Conservation (phyloP, 176 grass and related monocot species). For the Oryza meyeriana region DNA sequence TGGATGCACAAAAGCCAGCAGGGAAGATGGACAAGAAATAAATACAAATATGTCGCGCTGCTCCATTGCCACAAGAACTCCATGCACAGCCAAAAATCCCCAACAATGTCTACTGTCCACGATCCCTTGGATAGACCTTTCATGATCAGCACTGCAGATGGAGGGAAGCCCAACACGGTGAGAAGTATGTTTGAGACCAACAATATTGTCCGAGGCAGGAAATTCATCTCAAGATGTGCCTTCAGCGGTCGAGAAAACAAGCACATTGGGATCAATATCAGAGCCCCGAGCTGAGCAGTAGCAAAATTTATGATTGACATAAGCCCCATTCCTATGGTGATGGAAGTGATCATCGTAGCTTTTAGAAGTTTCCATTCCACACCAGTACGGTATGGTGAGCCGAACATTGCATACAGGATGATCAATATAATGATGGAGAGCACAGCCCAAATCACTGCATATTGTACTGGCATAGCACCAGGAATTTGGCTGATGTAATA, state of each 20-base stretch:
- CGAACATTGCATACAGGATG: conserved; percentile 49
- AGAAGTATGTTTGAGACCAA: conserved; percentile 54
- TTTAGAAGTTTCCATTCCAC: conserved; percentile 86
- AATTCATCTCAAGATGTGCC: conserved; percentile 33
- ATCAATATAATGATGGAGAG: conserved; percentile 46
- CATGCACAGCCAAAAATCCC: conserved; percentile 75
- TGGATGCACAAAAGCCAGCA: conserved; percentile 83
- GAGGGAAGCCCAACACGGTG: conserved; percentile 62
- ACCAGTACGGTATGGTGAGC: conserved; percentile 52
- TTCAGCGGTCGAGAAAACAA: conserved; percentile 56
- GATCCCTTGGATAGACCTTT: conserved; percentile 45
- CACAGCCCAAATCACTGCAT: conserved; percentile 55
- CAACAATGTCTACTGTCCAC: conserved; percentile 34
- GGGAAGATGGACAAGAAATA: conserved; percentile 77
- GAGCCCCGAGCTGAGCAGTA: conserved; percentile 78
- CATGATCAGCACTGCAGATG: conserved; percentile 43
- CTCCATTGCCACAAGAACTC: conserved; percentile 89
- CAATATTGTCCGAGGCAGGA: conserved; percentile 27
- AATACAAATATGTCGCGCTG: conserved; percentile 82
- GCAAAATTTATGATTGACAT: conserved; percentile 99
- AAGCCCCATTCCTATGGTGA: conserved; percentile 67
- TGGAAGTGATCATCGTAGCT: conserved; percentile 67
- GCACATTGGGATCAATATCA: conserved; percentile 82
- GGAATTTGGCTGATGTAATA: conserved; percentile 64
- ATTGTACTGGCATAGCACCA: conserved; percentile 33